phyloP scores from a whole-genome alignment of 1,284 basidiomycete species.

The Sanguinoderma infundibulare region DNA sequence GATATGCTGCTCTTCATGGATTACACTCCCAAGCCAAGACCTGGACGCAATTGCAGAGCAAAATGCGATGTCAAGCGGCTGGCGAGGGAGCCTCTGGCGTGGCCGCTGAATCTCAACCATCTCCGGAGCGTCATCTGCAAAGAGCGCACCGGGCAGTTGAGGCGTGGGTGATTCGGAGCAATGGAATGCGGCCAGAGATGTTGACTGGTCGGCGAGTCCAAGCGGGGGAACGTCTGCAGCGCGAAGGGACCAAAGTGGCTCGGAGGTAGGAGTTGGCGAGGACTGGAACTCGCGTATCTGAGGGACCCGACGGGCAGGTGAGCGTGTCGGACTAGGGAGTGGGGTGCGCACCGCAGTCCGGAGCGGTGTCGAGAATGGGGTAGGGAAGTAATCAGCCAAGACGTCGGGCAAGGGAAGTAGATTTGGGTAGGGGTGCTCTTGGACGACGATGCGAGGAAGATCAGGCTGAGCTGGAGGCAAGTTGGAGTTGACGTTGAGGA shows the following conservation, averaged over 20 bases:
- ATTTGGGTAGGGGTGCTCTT: constrained; percentile 35
- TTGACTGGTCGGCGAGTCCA: constrained; percentile 22
- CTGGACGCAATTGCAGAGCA: constrained; percentile 76
- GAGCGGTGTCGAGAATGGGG: constrained; percentile 31
- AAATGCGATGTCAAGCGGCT: constrained; percentile 69
- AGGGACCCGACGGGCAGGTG: constrained; percentile 30
- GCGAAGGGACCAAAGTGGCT: constrained; percentile 47
- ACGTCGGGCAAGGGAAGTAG: constrained; percentile 36
- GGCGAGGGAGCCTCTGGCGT: constrained; percentile 40
- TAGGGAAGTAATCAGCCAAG: constrained; percentile 11
- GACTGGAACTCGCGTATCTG: constrained; percentile 38
- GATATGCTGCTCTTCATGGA: too few species aligned
- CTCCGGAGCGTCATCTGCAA: constrained; percentile 25
- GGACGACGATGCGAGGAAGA: constrained; percentile 24
- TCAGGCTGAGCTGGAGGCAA: constrained; percentile 25
- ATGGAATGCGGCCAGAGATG: constrained; percentile 7
- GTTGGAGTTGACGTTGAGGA: constrained; percentile 21
- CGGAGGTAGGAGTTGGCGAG: constrained; percentile 29
- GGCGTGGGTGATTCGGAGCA: constrained; percentile 23
- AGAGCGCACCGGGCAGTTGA: constrained; percentile 33
- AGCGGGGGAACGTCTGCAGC: constrained; percentile 39
- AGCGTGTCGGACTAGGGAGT: constrained; percentile 24
- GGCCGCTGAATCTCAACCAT: constrained; percentile 26
- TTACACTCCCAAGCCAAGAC: constrained; percentile 67
- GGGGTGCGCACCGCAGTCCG: constrained; percentile 17